Evolutionary conservation across 2,329 filamentous ascomycete genomes (phyloP).

Genomic region (Phoma sp.): DNA sequence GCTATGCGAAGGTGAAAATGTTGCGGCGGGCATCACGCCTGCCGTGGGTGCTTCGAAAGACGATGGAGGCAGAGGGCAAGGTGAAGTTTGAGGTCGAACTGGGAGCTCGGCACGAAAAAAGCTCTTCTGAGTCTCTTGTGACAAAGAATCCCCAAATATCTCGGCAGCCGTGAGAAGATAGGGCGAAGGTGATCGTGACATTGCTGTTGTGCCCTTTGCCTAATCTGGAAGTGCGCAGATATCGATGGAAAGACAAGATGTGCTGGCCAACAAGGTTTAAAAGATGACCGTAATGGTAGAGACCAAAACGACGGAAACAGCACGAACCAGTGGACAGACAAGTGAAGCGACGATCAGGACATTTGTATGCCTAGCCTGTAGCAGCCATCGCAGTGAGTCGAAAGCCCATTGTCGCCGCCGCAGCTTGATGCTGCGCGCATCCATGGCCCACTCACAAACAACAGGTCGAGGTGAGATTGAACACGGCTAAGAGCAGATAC

Average conservation of each 20-base stretch:
- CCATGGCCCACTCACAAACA: conserved; percentile 32
- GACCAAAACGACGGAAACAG: conserved; percentile 17
- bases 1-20: conserved; percentile 16
- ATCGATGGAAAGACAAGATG: conserved; percentile 24
- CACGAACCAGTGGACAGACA: conserved; percentile 24
- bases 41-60: conserved; percentile 17
- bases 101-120: conserved; percentile 25
- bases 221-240: conserved; percentile 18
- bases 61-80: conserved; percentile 16
- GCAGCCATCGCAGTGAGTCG: conserved; percentile 28
- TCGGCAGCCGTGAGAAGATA: conserved; percentile 30
- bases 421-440: conserved; percentile 31
- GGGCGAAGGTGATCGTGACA: conserved; percentile 41
- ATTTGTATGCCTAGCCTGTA: conserved; percentile 36
- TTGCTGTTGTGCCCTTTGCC: conserved; percentile 34
- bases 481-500: conserved; percentile 14
- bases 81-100: conserved; percentile 21
- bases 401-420: conserved; percentile 45
- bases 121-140: conserved; percentile 23
- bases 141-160: conserved; percentile 24
- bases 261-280: conserved; percentile 39
- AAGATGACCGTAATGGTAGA: conserved; percentile 34
- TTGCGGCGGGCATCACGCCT: conserved; percentile 22
- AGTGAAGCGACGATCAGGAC: conserved; percentile 42
- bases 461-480: conserved; percentile 17